A percentile compares a stretch with the other conserved stretches of the same genome.
Evolutionary conservation across 202 grass and related monocot genomes (phyloP).

Genomic region (Panicum virgatum): DNA sequence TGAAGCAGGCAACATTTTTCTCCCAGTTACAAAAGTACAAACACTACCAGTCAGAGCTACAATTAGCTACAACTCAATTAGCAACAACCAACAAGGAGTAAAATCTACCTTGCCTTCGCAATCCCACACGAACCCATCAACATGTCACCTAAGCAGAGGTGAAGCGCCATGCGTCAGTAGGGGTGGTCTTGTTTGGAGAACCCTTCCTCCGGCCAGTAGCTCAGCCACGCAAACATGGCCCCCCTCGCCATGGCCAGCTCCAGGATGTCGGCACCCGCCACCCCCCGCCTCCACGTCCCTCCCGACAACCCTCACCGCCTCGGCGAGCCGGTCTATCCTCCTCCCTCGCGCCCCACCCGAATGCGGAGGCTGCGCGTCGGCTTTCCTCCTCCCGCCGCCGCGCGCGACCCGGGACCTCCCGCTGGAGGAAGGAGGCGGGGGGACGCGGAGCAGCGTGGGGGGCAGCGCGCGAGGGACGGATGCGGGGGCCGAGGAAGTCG

Average conservation of each 20-base stretch:
- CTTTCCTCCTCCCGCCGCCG: neutral
- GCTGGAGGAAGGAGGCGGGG: neutral
- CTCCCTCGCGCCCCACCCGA: neutral
- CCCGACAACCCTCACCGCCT: slow-evolving; percentile 26
- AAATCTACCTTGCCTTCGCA: neutral
- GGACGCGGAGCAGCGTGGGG: neutral
- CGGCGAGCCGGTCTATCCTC: neutral
- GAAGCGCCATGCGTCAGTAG: slow-evolving; percentile 16
- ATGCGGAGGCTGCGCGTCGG: neutral
- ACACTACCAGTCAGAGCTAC: neutral
- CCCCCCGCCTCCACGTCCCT: neutral
- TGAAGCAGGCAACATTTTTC: neutral
- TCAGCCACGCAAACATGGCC: slow-evolving; percentile 47
- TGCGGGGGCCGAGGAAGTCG: neutral
- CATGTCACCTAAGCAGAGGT: neutral
- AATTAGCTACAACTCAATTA: neutral
- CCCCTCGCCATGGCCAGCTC: slow-evolving; percentile 53
- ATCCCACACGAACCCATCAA: neutral
- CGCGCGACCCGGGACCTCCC: neutral
- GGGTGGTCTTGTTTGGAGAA: slow-evolving; percentile 32
- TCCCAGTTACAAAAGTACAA: neutral
- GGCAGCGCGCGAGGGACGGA: slow-evolving; percentile 11
- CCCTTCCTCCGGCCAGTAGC: slow-evolving; percentile 51
- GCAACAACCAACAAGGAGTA: neutral
- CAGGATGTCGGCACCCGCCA: slow-evolving; percentile 45